phyloP scores from a whole-genome alignment of 208 protist genomes.

The Porcisia deanei region DNA sequence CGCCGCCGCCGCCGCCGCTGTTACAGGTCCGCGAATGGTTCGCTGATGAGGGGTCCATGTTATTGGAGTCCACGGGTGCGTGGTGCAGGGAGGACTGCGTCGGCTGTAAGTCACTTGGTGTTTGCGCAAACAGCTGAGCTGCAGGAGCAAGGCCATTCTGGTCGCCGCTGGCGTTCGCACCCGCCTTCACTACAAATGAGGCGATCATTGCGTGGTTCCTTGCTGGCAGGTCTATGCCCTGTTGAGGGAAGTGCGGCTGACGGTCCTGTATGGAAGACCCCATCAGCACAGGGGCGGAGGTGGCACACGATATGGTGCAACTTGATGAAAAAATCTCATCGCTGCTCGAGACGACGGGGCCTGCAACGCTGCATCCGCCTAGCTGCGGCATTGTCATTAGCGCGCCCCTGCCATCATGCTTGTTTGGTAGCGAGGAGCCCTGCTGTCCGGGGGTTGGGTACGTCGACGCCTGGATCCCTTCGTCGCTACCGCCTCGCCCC shows the following conservation, averaged over 20 bases:
- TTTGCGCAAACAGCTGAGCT: background rate
- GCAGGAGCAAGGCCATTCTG: background rate
- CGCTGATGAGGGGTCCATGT: background rate
- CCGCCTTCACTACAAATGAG: background rate
- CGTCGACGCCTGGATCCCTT: background rate
- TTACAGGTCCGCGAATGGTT: background rate
- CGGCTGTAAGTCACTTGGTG: background rate
- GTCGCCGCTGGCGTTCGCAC: background rate
- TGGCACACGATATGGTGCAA: slow-evolving; percentile 1
- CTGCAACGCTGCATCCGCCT: background rate
- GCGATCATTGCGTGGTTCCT: background rate
- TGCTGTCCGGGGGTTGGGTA: background rate
- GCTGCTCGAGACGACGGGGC: background rate
- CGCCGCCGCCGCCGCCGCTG: background rate
- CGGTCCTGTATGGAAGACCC: slow-evolving; percentile 14
- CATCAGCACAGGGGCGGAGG: slow-evolving; percentile 5
- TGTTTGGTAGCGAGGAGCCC: background rate
- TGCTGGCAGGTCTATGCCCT: background rate
- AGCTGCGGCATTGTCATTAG: background rate
- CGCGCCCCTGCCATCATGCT: background rate
- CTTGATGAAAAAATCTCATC: background rate
- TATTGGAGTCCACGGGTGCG: background rate
- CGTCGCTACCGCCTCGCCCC: background rate
- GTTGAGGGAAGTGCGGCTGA: slow-evolving; percentile 8
- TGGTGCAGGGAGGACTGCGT: background rate